phyloP scores from a whole-genome alignment of 495 filamentous ascomycete species.

The Cetradonia linearis region DNA sequence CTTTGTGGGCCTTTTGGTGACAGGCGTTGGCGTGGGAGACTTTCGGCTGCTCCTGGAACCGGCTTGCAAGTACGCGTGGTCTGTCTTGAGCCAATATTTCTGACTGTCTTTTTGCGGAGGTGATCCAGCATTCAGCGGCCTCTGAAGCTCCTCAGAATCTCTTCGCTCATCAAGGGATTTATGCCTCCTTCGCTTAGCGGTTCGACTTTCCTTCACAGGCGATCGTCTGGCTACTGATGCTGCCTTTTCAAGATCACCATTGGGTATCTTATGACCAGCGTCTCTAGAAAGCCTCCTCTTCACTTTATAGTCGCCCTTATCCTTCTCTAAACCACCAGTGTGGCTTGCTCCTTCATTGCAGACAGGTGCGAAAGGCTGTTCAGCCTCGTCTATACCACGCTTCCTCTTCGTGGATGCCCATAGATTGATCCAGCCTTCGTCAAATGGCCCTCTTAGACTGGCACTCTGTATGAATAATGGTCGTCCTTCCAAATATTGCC shows the following conservation, averaged over 20 bases:
- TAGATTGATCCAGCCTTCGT: slow-evolving; percentile 54
- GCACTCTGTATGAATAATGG: slow-evolving; percentile 52
- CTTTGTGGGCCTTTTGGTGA: neutral
- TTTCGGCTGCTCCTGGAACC: neutral
- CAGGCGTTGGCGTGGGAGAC: slow-evolving; percentile 13
- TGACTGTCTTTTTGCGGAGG: too few species aligned
- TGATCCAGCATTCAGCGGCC: neutral
- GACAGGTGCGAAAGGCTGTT: neutral
- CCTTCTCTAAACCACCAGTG: neutral
- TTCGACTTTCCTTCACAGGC: neutral
- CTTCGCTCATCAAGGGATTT: neutral
- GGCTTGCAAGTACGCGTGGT: neutral
- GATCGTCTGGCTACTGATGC: neutral
- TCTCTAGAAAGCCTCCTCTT: slow-evolving; percentile 3
- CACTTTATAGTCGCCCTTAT: neutral
- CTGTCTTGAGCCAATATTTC: slow-evolving; percentile 12
- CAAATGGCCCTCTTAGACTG: slow-evolving; percentile 52
- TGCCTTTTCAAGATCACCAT: neutral
- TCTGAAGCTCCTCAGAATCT: neutral
- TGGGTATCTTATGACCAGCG: neutral
- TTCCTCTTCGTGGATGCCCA: slow-evolving; percentile 36
- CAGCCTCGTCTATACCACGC: neutral
- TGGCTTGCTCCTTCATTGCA: neutral
- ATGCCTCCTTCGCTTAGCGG: slow-evolving; percentile 7
- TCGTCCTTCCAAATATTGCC: slow-evolving; percentile 48